Evolutionary conservation across 306 rosid species (phyloP).

Genomic region (Castanea crenata): DNA sequence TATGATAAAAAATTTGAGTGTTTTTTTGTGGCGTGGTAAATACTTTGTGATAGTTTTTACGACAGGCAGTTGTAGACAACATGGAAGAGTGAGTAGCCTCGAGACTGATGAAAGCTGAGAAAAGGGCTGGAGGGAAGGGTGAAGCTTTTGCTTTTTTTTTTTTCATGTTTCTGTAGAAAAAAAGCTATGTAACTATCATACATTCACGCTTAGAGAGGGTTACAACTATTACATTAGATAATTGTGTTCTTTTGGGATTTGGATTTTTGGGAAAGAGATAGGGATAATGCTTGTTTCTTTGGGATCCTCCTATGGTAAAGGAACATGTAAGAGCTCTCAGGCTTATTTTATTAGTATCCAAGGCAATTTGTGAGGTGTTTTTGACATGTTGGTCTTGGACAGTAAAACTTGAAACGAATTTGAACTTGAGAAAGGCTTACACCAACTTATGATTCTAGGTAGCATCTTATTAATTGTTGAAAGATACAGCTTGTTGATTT

Average conservation of each 20-base stretch:
- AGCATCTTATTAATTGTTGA: not conserved
- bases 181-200: constrained; percentile 4
- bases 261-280: not conserved
- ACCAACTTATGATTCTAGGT: not conserved
- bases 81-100: constrained; percentile 32
- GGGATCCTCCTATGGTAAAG: constrained; percentile 5
- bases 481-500: not conserved
- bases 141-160: constrained; percentile 14
- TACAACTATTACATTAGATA: too few species aligned
- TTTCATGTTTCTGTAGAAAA: not conserved
- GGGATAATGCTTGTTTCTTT: not conserved
- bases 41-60: constrained; percentile 10
- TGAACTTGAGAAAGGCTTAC: not conserved
- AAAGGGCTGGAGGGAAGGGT: not conserved
- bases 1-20: constrained; percentile 8
- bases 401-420: not conserved
- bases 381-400: not conserved
- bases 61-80: constrained; percentile 30
- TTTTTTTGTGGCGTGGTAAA: constrained; percentile 34
- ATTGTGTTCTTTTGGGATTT: not conserved
- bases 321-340: not conserved
- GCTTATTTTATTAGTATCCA: constrained; percentile 14
- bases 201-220: not conserved
- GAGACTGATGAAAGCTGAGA: constrained; percentile 50
- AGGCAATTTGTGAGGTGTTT: not conserved